Conservation (phyloP, 345 rosid species). For the Salix udensis region DNA sequence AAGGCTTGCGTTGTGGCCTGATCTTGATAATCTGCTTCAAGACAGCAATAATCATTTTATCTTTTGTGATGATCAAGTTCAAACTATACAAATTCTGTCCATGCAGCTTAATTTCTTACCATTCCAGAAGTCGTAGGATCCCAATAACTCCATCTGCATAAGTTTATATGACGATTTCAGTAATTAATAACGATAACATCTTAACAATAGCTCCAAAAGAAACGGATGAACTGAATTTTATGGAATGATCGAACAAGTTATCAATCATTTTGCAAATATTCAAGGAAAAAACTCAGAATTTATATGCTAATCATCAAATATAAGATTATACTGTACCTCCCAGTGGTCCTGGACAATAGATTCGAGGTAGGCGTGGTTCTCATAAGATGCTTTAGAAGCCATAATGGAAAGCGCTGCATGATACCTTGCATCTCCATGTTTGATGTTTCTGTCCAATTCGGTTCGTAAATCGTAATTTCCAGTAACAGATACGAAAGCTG, state of each 20-base stretch:
- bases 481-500: constrained; percentile 35
- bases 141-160: constrained; percentile 60
- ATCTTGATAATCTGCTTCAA: constrained; percentile 46
- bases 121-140: constrained; percentile 55
- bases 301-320: too few relatives aligned
- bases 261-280: too few relatives aligned
- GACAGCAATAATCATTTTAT: too few relatives aligned
- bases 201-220: neutral
- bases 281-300: too few relatives aligned
- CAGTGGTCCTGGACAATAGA: constrained; percentile 42
- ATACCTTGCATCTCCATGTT: constrained; percentile 39
- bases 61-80: too few relatives aligned
- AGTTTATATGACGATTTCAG: neutral
- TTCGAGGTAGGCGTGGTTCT: constrained; percentile 50
- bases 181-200: neutral
- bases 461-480: constrained; percentile 49
- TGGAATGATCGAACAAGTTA: too few relatives aligned
- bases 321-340: constrained; percentile 36
- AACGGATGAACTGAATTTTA: too few relatives aligned
- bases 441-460: constrained; percentile 41
- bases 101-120: constrained; percentile 33
- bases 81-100: too few relatives aligned
- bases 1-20: constrained; percentile 60
- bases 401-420: constrained; percentile 51
- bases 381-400: constrained; percentile 65